These are phyloP conservation scores for Berkeleyomyces basicola DNA, from an alignment of 2,329 filamentous ascomycete species.

Conservation along the genomic window DNA sequence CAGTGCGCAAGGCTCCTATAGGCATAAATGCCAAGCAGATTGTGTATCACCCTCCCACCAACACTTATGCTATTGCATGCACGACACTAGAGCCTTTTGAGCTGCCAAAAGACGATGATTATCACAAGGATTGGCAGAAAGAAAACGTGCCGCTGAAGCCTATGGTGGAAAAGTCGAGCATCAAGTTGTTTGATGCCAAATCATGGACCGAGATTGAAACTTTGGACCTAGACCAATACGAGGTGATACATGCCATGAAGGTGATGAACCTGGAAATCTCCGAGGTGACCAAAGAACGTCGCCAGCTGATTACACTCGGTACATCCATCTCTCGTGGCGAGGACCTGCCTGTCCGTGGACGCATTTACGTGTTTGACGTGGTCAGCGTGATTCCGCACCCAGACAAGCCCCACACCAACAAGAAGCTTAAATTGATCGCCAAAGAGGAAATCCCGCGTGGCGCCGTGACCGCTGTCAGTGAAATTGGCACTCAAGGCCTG, in stretches of 20 bases:
- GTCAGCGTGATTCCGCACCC: conserved; percentile 84
- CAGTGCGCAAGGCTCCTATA: conserved; percentile 54
- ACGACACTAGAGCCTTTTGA: conserved; percentile 55
- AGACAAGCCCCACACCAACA: conserved; percentile 68
- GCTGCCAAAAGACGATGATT: conserved; percentile 71
- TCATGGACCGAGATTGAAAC: conserved; percentile 68
- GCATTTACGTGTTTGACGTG: conserved; percentile 80
- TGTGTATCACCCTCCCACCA: conserved; percentile 58
- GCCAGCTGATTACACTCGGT: conserved; percentile 66
- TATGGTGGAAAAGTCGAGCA: conserved; percentile 48
- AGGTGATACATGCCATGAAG: conserved; percentile 67
- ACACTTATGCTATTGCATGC: conserved; percentile 62
- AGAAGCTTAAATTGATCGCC: conserved; percentile 68
- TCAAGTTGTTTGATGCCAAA: conserved; percentile 64
- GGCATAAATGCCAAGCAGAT: conserved; percentile 55
- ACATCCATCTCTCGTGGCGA: conserved; percentile 79
- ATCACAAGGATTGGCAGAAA: conserved; percentile 62
- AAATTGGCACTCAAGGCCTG: conserved; percentile 73
- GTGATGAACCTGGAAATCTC: conserved; percentile 77
- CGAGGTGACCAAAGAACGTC: conserved; percentile 75
- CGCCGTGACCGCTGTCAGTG: conserved; percentile 71
- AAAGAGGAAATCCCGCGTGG: conserved; percentile 86
- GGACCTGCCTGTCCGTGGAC: conserved; percentile 70
- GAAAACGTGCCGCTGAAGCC: conserved; percentile 51
- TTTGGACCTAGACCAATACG: conserved; percentile 53